Base-by-base conservation (phyloP, 2,329 filamentous ascomycete genomes). In the Fusarium falciforme region DNA sequence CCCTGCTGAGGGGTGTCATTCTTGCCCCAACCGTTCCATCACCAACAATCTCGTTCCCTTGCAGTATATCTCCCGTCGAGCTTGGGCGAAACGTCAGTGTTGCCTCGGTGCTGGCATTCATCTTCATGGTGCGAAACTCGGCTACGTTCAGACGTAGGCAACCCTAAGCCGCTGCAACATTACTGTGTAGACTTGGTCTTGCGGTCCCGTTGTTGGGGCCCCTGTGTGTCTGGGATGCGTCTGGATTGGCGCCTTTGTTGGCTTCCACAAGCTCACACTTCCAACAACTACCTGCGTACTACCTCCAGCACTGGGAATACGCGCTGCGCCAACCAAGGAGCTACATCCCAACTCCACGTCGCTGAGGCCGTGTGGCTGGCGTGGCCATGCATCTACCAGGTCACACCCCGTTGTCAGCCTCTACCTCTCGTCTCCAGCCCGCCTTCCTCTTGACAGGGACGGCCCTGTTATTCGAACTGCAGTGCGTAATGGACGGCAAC, bases 281-380 rank as follows among this genome's bases (percentile, higher is more conserved):
- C 29, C 59, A 49, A 22, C 29, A 40, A 49, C 31, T 40, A 29
- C 44, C 22, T 49, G 11, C 20, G 40, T 44, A 44, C 40, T 44
- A 17, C 16, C 54, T 44, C 27, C 31, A n/a, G 31, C 25, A 20
- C 29, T 11, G n/a, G 58, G 25, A 68, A 66, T 60, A 27, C 54
- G 49, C 67, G 47, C 61, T 65, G 38, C 54, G 25, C 25, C 44
- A 49, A 12, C 25, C 25, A 29, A 49, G 44, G 25, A 67, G 27
- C 36, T 63, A 38, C 40, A 29, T 69, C 44, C 40, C 63, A 47
- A 54, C 27, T 68, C 40, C 33, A 66, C 36, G 58, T 58, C 64
- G 60, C 62, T 38, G 36, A 52, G 36, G 55, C 52, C 55, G 42
- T 67, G 62, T 70, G 67, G 60, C 70, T 62, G 64, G 55, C 54